Evolutionary conservation across 495 filamentous ascomycete genomes (phyloP).

Genomic region (Penicillium egyptiacum): DNA sequence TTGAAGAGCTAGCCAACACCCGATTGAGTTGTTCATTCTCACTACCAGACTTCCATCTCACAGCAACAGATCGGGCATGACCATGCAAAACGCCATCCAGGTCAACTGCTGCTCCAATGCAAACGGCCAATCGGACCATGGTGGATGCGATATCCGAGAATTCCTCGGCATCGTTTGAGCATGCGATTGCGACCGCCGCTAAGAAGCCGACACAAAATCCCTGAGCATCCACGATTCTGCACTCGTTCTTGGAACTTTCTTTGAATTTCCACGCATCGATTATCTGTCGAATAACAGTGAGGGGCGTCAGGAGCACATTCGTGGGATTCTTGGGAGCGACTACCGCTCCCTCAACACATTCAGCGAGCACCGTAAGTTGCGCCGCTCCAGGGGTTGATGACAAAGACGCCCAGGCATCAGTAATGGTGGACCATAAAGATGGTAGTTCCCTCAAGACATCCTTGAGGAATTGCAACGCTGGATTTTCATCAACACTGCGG

Average conservation of each 20-base stretch:
- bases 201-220: conserved; percentile 4
- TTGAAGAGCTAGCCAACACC: not conserved
- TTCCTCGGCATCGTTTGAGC: not conserved
- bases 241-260: not conserved
- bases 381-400: not conserved
- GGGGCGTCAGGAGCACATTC: not conserved
- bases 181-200: not conserved
- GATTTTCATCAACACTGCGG: not conserved
- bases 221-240: not conserved
- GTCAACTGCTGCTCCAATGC: conserved; percentile 4
- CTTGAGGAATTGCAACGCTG: not conserved
- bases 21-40: not conserved
- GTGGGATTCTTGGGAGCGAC: not conserved
- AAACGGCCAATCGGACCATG: not conserved
- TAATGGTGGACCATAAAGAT: not conserved
- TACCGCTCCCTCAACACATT: not conserved
- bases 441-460: not conserved
- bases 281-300: conserved; percentile 3
- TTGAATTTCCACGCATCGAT: conserved; percentile 1
- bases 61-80: not conserved
- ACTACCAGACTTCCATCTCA: not conserved
- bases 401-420: not conserved
- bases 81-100: not conserved
- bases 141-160: not conserved
- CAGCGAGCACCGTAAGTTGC: not conserved